These are phyloP conservation scores for Oryza punctata DNA, from an alignment of 176 grass and related monocot species.

Conservation along the genomic window DNA sequence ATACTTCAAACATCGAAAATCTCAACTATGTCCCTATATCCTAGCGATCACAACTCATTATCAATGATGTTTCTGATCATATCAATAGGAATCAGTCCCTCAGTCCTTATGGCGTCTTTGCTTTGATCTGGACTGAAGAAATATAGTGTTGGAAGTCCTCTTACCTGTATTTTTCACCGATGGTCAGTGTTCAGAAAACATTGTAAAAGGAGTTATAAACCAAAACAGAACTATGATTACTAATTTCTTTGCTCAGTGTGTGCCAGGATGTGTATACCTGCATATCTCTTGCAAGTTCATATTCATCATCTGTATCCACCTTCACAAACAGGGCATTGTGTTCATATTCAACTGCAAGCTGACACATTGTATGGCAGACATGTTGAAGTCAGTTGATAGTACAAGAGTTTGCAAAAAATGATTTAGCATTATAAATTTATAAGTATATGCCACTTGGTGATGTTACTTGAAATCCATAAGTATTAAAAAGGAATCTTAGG, in stretches of 20 bases:
- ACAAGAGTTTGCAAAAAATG: background rate
- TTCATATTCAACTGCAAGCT: constrained; percentile 88
- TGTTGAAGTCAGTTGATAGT: constrained; percentile 18
- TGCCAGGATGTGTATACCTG: constrained; percentile 53
- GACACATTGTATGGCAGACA: constrained; percentile 26
- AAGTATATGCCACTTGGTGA: background rate
- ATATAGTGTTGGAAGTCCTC: constrained; percentile 79
- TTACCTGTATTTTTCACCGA: constrained; percentile 50
- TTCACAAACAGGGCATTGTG: constrained; percentile 74
- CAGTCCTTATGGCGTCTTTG: constrained; percentile 72
- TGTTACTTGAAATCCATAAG: background rate
- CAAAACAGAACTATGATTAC: background rate
- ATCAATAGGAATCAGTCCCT: constrained; percentile 66
- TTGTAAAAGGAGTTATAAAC: background rate
- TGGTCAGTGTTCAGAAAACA: background rate
- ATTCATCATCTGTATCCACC: constrained; percentile 78
- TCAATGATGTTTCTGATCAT: constrained; percentile 85
- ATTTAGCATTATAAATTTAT: background rate
- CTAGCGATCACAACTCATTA: constrained; percentile 59
- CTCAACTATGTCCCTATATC: background rate
- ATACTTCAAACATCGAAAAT: background rate
- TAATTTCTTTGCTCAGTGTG: background rate
- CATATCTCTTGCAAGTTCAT: constrained; percentile 92
- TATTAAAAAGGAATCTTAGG: background rate
- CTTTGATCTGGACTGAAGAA: constrained; percentile 76